Evolutionary conservation across 75 land plant species (phyloP).

Genomic region (Isoetes taiwanensis): DNA sequence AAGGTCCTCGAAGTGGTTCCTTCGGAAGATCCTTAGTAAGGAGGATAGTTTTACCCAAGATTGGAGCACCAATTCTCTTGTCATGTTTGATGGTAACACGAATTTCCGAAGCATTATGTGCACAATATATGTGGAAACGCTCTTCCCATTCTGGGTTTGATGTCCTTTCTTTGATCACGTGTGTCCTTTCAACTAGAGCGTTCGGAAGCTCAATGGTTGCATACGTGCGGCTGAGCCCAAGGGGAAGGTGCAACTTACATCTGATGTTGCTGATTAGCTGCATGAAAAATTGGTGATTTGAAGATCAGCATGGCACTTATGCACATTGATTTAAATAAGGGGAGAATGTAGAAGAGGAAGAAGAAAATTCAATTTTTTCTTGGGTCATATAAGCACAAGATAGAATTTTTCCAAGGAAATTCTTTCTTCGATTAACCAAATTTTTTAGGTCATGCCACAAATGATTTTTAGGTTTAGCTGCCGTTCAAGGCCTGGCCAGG

Average conservation of each 20-base stretch:
- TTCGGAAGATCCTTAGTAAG: slow-evolving; percentile 16
- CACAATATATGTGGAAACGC: slow-evolving; percentile 42
- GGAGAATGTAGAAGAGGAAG: too few species aligned
- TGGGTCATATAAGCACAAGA: too few species aligned
- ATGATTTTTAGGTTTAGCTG: too few species aligned
- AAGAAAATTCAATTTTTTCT: too few species aligned
- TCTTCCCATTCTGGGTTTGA: slow-evolving; percentile 37
- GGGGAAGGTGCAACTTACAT: slow-evolving; percentile 44
- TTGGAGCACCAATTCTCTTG: slow-evolving; percentile 12
- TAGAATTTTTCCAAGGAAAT: too few species aligned
- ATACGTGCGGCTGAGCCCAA: slow-evolving; percentile 33
- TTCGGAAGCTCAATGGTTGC: slow-evolving; percentile 33
- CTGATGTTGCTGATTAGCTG: slow-evolving; percentile 42
- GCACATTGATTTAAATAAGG: too few species aligned
- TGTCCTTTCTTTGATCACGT: slow-evolving; percentile 3
- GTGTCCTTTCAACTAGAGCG: slow-evolving; percentile 34
- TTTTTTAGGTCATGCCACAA: too few species aligned
- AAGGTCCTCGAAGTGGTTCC: not conserved
- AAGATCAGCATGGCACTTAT: too few species aligned
- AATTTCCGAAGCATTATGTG: slow-evolving; percentile 26
- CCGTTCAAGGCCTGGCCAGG: too few species aligned
- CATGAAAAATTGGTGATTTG: too few species aligned
- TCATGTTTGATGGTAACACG: slow-evolving; percentile 25
- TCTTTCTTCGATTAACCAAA: too few species aligned
- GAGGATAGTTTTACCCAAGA: slow-evolving; percentile 30